Evolutionary conservation across 371 early-diverging fungal genomes (phyloP), one percentile per base, ranked within the genome.

Genomic region (Rhizopus arrhizus): DNA sequence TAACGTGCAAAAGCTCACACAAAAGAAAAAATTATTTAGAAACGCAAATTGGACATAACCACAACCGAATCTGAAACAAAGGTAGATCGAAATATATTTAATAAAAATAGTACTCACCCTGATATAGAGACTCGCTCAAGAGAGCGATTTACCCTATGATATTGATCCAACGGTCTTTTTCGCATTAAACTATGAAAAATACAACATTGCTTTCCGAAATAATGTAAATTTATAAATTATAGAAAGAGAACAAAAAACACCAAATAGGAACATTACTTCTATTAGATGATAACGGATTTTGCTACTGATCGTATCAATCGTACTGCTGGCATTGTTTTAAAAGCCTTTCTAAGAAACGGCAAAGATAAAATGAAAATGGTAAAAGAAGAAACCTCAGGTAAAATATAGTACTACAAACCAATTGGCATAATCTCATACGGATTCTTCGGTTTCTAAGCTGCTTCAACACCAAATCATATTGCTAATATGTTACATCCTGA

Each of bases 191-290:
- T 87, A 78, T 66, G 89, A 92, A 11, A 83, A 85, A 46, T 91
- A 88, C 65, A 91, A 90, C 59, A 84, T 93, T 57, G 70, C 84
- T 15, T 77, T 90, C 59, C 85, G 95, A 61, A 94, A 91, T 65
- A 82, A 78, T 61, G 87, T 77, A 15, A 22, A 22, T 22, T 22
- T 22, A 22, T 22, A 22, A 22, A 22, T 22, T 22, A 22, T 22
- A 22, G 22, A 22, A 22, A 22, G 22, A 22, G 22, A 22, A 22
- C 22, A 22, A 22, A 22, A 22, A 22, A 22, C 22, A 22, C 22
- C 22, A 22, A 22, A 22, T 22, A 22, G 22, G 22, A 22, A 22
- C 22, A 22, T 22, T 22, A 22, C 22, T 22, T 22, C 22, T 22
- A 22, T 22, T 22, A 22, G 22, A 22, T 22, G 22, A 72, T 95